phyloP scores from a whole-genome alignment of 1,284 basidiomycete genomes.

The Puccinia novopanici region DNA sequence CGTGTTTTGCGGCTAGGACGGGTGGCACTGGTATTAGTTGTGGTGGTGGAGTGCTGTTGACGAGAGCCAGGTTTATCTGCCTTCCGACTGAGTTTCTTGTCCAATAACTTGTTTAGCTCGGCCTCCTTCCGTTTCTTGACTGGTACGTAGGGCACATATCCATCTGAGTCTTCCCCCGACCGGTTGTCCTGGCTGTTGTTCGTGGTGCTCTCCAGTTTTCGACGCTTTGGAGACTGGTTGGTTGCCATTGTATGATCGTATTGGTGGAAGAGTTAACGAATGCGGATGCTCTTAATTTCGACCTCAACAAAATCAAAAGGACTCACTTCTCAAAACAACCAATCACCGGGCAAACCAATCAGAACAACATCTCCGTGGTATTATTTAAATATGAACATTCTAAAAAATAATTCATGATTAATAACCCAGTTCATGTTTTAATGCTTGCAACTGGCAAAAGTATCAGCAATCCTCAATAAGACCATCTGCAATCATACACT shows the following conservation, averaged over 20 bases:
- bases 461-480: no score
- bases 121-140: constrained; percentile 47
- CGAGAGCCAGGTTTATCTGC: constrained; percentile 1
- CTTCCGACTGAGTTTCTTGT: constrained; percentile 33
- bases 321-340: no score
- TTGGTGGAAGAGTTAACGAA: neutral
- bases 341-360: no score
- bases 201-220: neutral
- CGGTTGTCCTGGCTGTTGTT: neutral
- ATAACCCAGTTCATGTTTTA: no score
- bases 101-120: constrained; percentile 29
- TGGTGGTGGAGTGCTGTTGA: constrained; percentile 4
- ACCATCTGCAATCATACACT: no score
- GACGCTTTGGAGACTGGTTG: constrained; percentile 13
- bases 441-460: no score
- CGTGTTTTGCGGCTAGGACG: neutral
- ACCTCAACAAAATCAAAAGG: no score
- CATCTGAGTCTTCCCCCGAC: constrained; percentile 31
- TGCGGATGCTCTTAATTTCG: no score
- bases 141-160: constrained; percentile 47
- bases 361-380: no score
- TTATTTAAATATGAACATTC: no score
- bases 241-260: neutral
- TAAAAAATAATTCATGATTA: no score
- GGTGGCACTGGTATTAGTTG: neutral